phyloP scores from a whole-genome alignment of 1,284 basidiomycete species.

The Ceratobasidium sp. region DNA sequence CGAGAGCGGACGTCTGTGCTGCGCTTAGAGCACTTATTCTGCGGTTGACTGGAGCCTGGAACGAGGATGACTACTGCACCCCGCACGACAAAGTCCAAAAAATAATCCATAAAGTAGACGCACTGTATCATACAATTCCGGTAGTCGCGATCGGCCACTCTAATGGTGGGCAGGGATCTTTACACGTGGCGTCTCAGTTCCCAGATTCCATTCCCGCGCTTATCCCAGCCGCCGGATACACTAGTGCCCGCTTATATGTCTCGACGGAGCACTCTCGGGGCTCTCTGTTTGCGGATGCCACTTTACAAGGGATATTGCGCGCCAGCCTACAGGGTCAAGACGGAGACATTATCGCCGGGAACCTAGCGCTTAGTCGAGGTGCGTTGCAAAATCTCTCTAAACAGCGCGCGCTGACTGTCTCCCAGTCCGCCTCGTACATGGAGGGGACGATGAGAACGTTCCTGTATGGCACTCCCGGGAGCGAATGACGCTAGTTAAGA shows the following conservation, averaged over 20 bases:
- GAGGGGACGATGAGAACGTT: slow-evolving; percentile 48
- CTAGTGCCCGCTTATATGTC: slow-evolving; percentile 46
- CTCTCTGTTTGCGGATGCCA: slow-evolving; percentile 44
- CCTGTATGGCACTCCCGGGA: slow-evolving; percentile 48
- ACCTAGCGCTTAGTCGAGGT: slow-evolving; percentile 41
- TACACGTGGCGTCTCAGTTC: slow-evolving; percentile 80
- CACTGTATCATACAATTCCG: slow-evolving; percentile 52
- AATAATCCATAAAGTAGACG: background rate
- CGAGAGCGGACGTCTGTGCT: slow-evolving; percentile 71
- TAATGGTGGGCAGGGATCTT: slow-evolving; percentile 92
- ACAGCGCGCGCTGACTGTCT: background rate
- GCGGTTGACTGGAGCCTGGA: slow-evolving; percentile 47
- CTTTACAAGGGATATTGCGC: slow-evolving; percentile 42
- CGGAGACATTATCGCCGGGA: slow-evolving; percentile 48
- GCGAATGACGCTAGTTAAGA: slow-evolving; percentile 45
- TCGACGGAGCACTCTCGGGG: slow-evolving; percentile 45
- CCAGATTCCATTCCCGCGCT: slow-evolving; percentile 66
- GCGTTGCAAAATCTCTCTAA: background rate
- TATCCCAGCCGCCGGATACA: slow-evolving; percentile 48
- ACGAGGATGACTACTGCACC: slow-evolving; percentile 34
- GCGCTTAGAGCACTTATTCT: slow-evolving; percentile 63
- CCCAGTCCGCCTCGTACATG: slow-evolving; percentile 47
- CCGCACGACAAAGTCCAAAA: slow-evolving; percentile 7
- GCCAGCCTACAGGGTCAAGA: slow-evolving; percentile 47
- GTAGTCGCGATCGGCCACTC: slow-evolving; percentile 87